Evolutionary conservation across 2,329 filamentous ascomycete genomes (phyloP).

Genomic region (Sporothrix phasma): DNA sequence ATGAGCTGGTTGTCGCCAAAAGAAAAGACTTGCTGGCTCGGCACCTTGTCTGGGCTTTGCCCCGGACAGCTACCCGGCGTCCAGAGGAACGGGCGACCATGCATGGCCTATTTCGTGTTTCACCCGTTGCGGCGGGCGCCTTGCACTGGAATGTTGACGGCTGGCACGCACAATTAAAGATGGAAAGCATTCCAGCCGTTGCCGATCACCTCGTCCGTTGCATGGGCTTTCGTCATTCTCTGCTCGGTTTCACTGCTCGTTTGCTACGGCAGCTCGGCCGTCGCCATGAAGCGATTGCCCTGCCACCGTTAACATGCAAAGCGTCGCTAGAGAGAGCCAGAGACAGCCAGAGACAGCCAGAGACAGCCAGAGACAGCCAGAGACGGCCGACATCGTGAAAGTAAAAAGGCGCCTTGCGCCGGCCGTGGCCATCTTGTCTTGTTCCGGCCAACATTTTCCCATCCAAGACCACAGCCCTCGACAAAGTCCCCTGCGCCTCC

Average conservation of each 20-base stretch:
- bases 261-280: neutral
- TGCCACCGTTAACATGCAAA: conserved; percentile 11
- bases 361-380: neutral
- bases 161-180: neutral
- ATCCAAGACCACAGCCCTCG: neutral
- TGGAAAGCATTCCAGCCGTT: neutral
- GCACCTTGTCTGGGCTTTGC: neutral
- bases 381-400: neutral
- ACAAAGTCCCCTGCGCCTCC: neutral
- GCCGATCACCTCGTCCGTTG: neutral
- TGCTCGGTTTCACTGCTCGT: neutral
- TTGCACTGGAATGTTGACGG: neutral
- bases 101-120: neutral
- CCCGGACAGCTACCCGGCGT: neutral
- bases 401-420: neutral
- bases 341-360: no score
- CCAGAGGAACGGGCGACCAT: neutral
- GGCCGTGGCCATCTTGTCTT: neutral
- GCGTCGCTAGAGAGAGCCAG: neutral
- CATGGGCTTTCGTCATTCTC: neutral
- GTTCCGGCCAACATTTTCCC: conserved; percentile 4
- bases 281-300: conserved; percentile 9
- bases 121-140: neutral
- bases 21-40: neutral
- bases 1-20: no score